A percentile compares a stretch with the other conserved stretches of the same genome.
phyloP scores from a whole-genome alignment of 257 asterid genomes.

The Solanum peruvianum region DNA sequence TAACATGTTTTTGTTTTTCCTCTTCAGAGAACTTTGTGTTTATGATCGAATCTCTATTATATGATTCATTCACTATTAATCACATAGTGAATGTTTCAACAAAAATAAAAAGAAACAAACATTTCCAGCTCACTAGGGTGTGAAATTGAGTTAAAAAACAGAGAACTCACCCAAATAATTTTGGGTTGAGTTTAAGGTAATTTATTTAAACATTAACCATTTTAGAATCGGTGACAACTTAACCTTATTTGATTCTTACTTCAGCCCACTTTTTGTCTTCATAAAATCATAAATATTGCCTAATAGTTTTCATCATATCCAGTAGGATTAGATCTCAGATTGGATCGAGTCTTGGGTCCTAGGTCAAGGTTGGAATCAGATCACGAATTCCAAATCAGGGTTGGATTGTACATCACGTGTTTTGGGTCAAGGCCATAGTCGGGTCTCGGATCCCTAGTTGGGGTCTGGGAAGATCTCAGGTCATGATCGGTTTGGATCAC shows the following conservation, averaged over 20 bases:
- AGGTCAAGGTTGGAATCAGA: neutral
- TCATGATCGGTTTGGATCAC: rapidly evolving
- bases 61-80: too few species aligned
- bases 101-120: neutral
- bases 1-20: neutral
- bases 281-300: neutral
- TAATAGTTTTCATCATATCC: neutral
- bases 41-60: neutral
- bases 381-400: too few species aligned
- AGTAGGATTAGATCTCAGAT: neutral
- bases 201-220: neutral
- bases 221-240: too few species aligned
- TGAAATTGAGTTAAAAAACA: too few species aligned
- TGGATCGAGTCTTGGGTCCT: neutral
- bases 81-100: neutral
- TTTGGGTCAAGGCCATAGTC: neutral
- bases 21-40: neutral
- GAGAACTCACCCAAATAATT: neutral
- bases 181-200: neutral
- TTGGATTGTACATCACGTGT: neutral
- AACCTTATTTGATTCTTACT: too few species aligned
- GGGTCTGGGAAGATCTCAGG: neutral
- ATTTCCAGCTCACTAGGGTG: neutral
- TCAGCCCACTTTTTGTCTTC: neutral
- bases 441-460: rapidly evolving